These are phyloP conservation scores for Brassica juncea DNA, from an alignment of 345 rosid species.

Conservation along the genomic window DNA sequence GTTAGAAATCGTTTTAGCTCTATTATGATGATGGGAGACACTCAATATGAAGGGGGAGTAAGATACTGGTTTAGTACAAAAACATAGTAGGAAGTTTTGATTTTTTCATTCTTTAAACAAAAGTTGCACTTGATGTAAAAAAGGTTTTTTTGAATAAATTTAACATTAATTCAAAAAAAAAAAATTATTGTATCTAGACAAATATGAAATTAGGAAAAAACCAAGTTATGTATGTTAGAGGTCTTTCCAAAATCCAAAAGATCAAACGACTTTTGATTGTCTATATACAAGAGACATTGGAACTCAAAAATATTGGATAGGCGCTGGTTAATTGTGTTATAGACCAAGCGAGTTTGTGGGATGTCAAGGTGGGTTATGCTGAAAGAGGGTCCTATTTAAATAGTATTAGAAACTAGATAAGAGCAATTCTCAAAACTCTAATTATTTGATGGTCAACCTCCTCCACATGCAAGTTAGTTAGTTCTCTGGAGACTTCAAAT, in stretches of 20 bases:
- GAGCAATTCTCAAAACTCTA: constrained; percentile 18
- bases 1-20: no score
- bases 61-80: no score
- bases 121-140: no score
- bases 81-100: no score
- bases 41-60: no score
- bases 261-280: background rate
- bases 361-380: constrained; percentile 26
- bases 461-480: constrained; percentile 4
- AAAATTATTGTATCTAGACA: constrained; percentile 2
- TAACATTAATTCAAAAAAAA: no score
- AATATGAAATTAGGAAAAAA: background rate
- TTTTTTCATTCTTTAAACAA: no score
- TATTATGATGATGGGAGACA: no score
- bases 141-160: no score
- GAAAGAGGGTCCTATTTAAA: constrained; percentile 9
- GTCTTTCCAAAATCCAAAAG: background rate
- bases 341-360: constrained; percentile 33
- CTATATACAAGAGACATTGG: constrained; percentile 5
- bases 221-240: constrained; percentile 6
- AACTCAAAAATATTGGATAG: constrained; percentile 37
- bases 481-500: background rate
- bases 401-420: constrained; percentile 28
- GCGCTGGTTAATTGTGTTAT: constrained; percentile 34
- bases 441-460: constrained; percentile 21